Conservation (phyloP, 805 yeast genomes). For the Kurtzmaniella fragi region DNA sequence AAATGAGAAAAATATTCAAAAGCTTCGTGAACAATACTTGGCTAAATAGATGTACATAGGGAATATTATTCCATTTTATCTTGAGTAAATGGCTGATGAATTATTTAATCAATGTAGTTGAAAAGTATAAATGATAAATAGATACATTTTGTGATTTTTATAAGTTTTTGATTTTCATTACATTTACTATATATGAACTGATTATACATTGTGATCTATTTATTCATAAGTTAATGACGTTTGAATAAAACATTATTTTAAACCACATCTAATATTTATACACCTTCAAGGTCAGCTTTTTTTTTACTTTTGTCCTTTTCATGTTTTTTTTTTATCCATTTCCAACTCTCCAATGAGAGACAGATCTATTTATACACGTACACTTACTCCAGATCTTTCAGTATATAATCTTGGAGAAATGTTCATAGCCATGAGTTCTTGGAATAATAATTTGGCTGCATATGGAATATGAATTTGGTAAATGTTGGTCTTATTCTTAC, state of each 20-base stretch:
- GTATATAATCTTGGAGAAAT: conserved; percentile 95
- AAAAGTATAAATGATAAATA: too few relatives aligned
- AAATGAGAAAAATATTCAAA: conserved; percentile 25
- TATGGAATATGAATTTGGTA: conserved; percentile 97
- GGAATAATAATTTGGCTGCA: conserved; percentile 97
- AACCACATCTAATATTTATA: neutral
- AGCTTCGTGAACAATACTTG: conserved; percentile 32
- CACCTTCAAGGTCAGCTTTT: neutral
- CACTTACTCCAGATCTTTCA: conserved; percentile 67
- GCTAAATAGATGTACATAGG: conserved; percentile 9
- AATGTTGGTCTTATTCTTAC: conserved; percentile 97
- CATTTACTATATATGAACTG: neutral
- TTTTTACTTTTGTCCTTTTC: too few relatives aligned
- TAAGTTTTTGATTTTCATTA: neutral
- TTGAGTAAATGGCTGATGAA: neutral
- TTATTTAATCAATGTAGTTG: too few relatives aligned
- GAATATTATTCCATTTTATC: neutral
- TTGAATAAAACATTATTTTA: neutral
- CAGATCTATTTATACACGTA: conserved; percentile 20
- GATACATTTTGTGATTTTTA: too few relatives aligned
- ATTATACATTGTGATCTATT: neutral
- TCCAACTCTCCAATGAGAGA: too few relatives aligned
- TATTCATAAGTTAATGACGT: neutral
- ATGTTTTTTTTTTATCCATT: neutral
- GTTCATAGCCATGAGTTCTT: conserved; percentile 99